These are phyloP conservation scores for Grammothele lineata DNA, from an alignment of 768 basidiomycete species.

Conservation along the genomic window DNA sequence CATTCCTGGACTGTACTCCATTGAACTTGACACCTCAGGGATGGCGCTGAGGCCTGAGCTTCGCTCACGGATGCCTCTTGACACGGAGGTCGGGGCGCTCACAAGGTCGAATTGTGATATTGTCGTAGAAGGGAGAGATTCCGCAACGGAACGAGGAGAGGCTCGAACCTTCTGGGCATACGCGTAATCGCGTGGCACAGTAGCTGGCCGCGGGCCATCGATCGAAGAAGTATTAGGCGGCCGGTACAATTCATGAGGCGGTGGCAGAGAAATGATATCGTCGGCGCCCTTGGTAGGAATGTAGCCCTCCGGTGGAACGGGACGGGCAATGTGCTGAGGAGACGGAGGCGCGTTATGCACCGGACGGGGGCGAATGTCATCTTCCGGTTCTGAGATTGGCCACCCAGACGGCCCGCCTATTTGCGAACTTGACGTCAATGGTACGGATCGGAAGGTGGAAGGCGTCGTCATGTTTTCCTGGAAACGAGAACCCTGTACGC, in stretches of 20 bases:
- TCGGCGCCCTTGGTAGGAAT: conserved; percentile 20
- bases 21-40: conserved; percentile 22
- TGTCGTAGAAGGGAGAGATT: conserved; percentile 22
- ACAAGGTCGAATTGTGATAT: conserved; percentile 24
- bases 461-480: conserved; percentile 21
- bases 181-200: conserved; percentile 20
- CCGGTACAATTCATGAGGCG: conserved; percentile 14
- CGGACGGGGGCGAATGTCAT: conserved; percentile 4
- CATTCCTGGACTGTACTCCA: conserved; percentile 22
- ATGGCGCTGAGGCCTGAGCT: conserved; percentile 21
- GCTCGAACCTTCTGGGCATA: conserved; percentile 2
- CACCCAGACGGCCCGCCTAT: conserved; percentile 4
- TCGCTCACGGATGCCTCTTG: conserved; percentile 12
- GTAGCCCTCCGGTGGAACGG: conserved; percentile 22
- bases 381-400: conserved; percentile 1
- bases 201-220: neutral
- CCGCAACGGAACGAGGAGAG: conserved; percentile 19
- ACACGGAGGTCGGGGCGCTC: conserved; percentile 10
- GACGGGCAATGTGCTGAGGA: conserved; percentile 13
- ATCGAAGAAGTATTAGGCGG: neutral
- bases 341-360: conserved; percentile 15
- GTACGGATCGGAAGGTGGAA: conserved; percentile 13
- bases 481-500: conserved; percentile 23
- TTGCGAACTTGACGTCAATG: neutral
- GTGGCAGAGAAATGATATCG: conserved; percentile 14